These are phyloP conservation scores for Cyberlindnera saturnus DNA, from an alignment of 805 yeast genomes.

Conservation along the genomic window DNA sequence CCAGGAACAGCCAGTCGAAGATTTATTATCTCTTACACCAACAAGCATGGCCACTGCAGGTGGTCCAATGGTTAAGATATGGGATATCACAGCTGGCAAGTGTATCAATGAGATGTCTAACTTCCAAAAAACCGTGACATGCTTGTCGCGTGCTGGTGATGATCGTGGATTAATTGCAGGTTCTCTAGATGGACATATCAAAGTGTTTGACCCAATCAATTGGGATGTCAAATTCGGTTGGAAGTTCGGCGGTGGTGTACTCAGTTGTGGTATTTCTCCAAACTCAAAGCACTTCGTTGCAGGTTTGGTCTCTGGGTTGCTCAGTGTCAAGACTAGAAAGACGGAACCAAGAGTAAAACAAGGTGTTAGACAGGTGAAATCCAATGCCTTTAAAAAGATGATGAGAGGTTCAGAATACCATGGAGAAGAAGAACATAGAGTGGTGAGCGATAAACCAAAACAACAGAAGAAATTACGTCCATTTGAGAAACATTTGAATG, in stretches of 20 bases:
- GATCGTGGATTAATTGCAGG: slow-evolving; percentile 86
- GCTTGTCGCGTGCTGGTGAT: slow-evolving; percentile 60
- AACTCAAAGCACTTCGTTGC: slow-evolving; percentile 81
- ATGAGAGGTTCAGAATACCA: slow-evolving; percentile 86
- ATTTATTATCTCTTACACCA: slow-evolving; percentile 66
- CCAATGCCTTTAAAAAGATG: slow-evolving; percentile 71
- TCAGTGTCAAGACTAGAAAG: slow-evolving; percentile 81
- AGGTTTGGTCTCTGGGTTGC: slow-evolving; percentile 84
- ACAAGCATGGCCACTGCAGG: slow-evolving; percentile 71
- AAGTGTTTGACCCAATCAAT: slow-evolving; percentile 74
- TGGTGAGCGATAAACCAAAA: slow-evolving; percentile 52
- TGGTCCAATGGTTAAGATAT: slow-evolving; percentile 76
- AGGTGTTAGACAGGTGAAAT: slow-evolving; percentile 35
- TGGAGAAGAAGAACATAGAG: slow-evolving; percentile 80
- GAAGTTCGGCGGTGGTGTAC: slow-evolving; percentile 93
- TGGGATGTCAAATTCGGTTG: slow-evolving; percentile 95
- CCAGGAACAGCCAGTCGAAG: slow-evolving; percentile 82
- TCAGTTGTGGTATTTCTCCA: slow-evolving; percentile 87
- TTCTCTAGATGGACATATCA: slow-evolving; percentile 94
- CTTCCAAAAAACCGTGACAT: slow-evolving; percentile 91
- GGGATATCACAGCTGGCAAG: slow-evolving; percentile 86
- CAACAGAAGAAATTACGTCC: slow-evolving; percentile 62
- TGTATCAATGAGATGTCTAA: slow-evolving; percentile 65
- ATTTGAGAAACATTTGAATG: slow-evolving; percentile 78
- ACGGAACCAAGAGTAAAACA: slow-evolving; percentile 13